A percentile compares a stretch with the other conserved stretches of the same genome.
Conservation (phyloP, 108 stramenopile genomes). For the Pseudonitzschia pungens region DNA sequence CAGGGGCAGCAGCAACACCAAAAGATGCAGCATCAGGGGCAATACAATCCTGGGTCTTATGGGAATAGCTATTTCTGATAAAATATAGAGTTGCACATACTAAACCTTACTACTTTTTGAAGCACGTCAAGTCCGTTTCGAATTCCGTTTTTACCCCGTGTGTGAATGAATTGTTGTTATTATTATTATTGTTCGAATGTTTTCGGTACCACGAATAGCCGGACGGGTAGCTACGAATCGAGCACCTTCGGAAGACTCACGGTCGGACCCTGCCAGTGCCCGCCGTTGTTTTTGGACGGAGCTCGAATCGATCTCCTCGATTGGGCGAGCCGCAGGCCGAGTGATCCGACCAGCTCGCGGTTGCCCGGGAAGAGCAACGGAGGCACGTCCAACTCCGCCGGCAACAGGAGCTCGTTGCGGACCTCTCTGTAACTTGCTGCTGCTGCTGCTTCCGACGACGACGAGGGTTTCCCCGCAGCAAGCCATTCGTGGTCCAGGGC, state of each 20-base stretch:
- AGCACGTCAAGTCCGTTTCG: too few species aligned
- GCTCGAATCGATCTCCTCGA: slow-evolving; percentile 7
- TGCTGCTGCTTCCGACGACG: too few species aligned
- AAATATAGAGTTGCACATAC: too few species aligned
- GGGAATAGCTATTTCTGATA: slow-evolving; percentile 2
- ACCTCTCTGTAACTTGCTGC: background rate
- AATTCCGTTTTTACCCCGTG: too few species aligned
- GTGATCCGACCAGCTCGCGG: background rate
- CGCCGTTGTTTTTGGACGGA: background rate
- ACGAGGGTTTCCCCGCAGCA: too few species aligned
- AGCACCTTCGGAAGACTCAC: background rate
- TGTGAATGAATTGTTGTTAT: too few species aligned
- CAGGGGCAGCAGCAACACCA: slow-evolving; percentile 7
- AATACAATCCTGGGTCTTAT: slow-evolving; percentile 4
- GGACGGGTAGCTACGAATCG: background rate
- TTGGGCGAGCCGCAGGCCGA: slow-evolving; percentile 18
- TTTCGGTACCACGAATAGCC: too few species aligned
- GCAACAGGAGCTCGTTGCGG: slow-evolving; percentile 24
- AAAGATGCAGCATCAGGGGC: slow-evolving; percentile 1
- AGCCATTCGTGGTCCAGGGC: slow-evolving; percentile 36
- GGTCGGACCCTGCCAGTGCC: background rate
- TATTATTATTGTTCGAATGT: too few species aligned
- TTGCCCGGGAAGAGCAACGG: slow-evolving; percentile 18
- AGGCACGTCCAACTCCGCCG: slow-evolving; percentile 16
- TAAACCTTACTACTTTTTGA: too few species aligned